Percentiles rank a stretch among this genome's conserved stretches.
phyloP scores from a whole-genome alignment of 805 yeast genomes.

The Pichia nanzhaoensis region DNA sequence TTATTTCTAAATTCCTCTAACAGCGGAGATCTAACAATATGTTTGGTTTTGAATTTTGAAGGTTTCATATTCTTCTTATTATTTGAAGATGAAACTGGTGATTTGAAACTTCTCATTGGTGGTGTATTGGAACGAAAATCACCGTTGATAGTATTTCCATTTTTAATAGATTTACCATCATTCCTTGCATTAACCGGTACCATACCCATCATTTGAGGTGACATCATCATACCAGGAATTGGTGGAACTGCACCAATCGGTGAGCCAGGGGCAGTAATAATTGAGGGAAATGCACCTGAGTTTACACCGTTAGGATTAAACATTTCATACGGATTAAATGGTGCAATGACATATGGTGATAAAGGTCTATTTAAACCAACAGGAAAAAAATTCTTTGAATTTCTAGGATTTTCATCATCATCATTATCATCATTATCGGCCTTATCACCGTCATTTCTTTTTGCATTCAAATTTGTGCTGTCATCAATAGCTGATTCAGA shows the following conservation, averaged over 20 bases:
- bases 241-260: slow-evolving; percentile 17
- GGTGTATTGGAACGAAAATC: slow-evolving; percentile 5
- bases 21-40: slow-evolving; percentile 67
- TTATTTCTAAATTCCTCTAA: slow-evolving; percentile 79
- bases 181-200: slow-evolving; percentile 6
- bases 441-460: background rate
- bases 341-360: slow-evolving; percentile 42
- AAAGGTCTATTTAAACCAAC: slow-evolving; percentile 23
- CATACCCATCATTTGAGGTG: slow-evolving; percentile 10
- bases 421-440: background rate
- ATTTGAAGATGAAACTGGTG: slow-evolving; percentile 1
- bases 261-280: slow-evolving; percentile 20
- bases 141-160: background rate
- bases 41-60: slow-evolving; percentile 26
- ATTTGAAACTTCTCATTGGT: background rate
- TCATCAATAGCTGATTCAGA: background rate
- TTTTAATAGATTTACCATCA: background rate
- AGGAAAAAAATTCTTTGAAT: slow-evolving; percentile 15
- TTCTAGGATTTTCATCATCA: background rate
- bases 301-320: slow-evolving; percentile 11
- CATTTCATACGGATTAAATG: slow-evolving; percentile 42
- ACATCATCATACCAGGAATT: slow-evolving; percentile 9
- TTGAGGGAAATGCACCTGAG: slow-evolving; percentile 12
- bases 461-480: too few species aligned
- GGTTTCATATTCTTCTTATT: background rate